Conservation (phyloP, 345 rosid species). For the Eucalyptus victrix region DNA sequence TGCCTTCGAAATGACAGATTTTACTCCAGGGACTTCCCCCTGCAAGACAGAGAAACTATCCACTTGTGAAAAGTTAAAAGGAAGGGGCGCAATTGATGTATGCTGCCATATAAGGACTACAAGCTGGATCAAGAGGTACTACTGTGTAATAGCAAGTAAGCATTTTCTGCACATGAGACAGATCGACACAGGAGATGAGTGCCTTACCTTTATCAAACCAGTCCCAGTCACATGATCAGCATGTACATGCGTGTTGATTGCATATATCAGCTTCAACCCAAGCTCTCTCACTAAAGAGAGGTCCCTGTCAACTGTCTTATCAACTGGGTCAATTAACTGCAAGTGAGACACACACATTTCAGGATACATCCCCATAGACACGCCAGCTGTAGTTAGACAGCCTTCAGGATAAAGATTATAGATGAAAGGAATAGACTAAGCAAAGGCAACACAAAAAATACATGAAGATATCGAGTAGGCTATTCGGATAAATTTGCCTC, state of each 20-base stretch:
- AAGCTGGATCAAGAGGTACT: neutral
- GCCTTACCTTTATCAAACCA: slow-evolving; percentile 63
- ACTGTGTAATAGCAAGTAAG: neutral
- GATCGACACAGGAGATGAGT: neutral
- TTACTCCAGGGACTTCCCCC: slow-evolving; percentile 51
- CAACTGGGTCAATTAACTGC: slow-evolving; percentile 94
- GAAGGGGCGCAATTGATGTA: no score
- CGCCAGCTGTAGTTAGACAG: neutral
- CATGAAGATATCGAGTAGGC: neutral
- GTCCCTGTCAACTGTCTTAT: slow-evolving; percentile 84
- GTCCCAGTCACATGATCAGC: slow-evolving; percentile 98
- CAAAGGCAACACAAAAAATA: neutral
- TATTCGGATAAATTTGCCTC: neutral
- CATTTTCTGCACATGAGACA: neutral
- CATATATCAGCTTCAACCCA: slow-evolving; percentile 75
- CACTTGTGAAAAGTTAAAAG: neutral
- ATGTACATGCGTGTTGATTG: slow-evolving; percentile 91
- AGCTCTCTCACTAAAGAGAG: slow-evolving; percentile 50
- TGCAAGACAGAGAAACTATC: slow-evolving; percentile 2
- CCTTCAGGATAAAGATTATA: neutral
- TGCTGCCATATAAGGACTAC: no score
- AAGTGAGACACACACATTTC: neutral
- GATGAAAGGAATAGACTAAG: neutral
- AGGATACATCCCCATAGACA: neutral
- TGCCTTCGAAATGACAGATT: slow-evolving; percentile 70